Evolutionary conservation across 345 rosid species (phyloP).

Genomic region (Mangifera indica): DNA sequence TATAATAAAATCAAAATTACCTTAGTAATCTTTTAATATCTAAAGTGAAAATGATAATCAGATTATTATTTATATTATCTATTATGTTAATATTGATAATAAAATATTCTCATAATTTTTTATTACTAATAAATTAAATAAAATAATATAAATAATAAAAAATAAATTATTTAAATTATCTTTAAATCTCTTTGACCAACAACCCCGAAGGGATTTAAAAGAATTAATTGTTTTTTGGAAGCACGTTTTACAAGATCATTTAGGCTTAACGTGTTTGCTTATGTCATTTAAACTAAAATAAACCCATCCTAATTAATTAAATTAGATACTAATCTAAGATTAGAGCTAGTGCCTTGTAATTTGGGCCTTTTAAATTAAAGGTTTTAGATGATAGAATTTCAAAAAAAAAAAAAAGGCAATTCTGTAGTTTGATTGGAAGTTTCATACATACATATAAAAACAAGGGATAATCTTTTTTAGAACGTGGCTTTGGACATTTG

Average conservation of each 20-base stretch:
- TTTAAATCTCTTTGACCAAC: no score
- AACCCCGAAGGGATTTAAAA: background rate
- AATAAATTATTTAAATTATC: no score
- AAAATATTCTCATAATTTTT: no score
- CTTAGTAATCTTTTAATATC: no score
- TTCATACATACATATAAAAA: slow-evolving; percentile 6
- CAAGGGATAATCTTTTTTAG: slow-evolving; percentile 11
- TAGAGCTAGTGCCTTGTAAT: slow-evolving; percentile 13
- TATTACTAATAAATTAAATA: no score
- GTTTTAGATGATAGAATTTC: background rate
- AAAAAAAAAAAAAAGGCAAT: no score
- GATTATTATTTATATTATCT: no score
- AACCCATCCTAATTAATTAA: background rate
- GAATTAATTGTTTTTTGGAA: background rate
- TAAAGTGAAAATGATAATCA: no score
- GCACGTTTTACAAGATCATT: slow-evolving; percentile 26
- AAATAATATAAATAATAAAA: no score
- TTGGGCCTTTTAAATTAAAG: slow-evolving; percentile 16
- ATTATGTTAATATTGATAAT: no score
- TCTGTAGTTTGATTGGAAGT: slow-evolving; percentile 5
- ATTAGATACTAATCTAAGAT: slow-evolving; percentile 13
- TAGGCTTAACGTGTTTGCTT: slow-evolving; percentile 30
- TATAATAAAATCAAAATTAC: no score
- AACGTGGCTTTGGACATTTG: slow-evolving; percentile 16
- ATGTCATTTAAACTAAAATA: slow-evolving; percentile 30